Base-by-base conservation (phyloP, 2,329 filamentous ascomycete genomes). In the Neofusicoccum cordaticola region DNA sequence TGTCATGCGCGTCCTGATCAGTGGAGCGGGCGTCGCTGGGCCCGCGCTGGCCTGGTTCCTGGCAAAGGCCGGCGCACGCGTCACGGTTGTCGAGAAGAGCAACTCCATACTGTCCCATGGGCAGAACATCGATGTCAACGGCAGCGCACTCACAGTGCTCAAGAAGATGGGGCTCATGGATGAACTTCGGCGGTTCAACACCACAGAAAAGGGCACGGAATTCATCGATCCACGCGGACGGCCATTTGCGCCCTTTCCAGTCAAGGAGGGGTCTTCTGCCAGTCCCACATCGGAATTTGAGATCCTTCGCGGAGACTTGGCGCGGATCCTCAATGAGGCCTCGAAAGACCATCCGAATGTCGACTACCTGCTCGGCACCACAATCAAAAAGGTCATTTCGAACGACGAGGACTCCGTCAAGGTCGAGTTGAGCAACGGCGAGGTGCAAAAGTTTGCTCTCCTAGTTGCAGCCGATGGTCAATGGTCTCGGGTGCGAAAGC, bases 241-340 rank as follows among this genome's bases (percentile, higher is more conserved):
- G 12, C 42, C 62, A 12, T 67, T 67, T 22, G 72, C 69, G 11
- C 67, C 66, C 6, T 71, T 72, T 41, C 69, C 70, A 5, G 44
- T 61, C 31, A 61, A 41, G 31, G 12, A 37, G 2, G 57, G 45
- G 2, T 37, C 42, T 11, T 37, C 57, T 27, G 57, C 57, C 1
- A 74, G 70, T 19, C 75, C 84, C 27, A 82, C 82, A 0, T 78
- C 75, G 0, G 84, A 86, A 22, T 81, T 79, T 42, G 85, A 86
- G 71, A 85, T 87, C 53, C 81, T 86, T 78, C 75, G 85, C 8
- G 84, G 82, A 0, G 82, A 85, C 62, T 67, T 87, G 35, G 81
- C 78, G 12, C 70, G 68, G 0, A 68, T 86, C 1, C 64, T 86
- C 0, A 78, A 82, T 6, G 62, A 70, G 4, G 68, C 65, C 17